Conservation (phyloP, 495 filamentous ascomycete genomes). For the Tuber borchii region DNA sequence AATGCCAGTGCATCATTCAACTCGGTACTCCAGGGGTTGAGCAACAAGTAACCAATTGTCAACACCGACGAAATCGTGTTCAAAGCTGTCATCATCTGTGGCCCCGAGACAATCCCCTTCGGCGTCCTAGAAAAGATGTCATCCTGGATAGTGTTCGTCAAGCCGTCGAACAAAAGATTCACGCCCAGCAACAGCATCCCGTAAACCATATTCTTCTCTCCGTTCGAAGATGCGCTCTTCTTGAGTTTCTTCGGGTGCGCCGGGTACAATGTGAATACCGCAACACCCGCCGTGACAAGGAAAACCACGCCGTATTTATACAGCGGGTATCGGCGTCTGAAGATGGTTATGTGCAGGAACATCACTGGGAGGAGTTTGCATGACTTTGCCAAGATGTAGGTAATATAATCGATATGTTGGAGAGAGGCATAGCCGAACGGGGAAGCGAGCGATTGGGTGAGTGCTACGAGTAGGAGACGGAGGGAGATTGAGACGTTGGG, state of each 20-base stretch:
- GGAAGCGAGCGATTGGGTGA: slow-evolving; percentile 78
- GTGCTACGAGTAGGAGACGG: slow-evolving; percentile 76
- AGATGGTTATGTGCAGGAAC: slow-evolving; percentile 88
- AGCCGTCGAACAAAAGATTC: slow-evolving; percentile 89
- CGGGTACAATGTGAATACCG: slow-evolving; percentile 81
- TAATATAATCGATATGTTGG: slow-evolving; percentile 95
- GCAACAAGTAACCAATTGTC: slow-evolving; percentile 65
- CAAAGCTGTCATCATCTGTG: slow-evolving; percentile 99
- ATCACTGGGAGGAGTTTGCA: slow-evolving; percentile 98
- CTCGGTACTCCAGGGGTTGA: slow-evolving; percentile 77
- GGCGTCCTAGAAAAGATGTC: slow-evolving; percentile 63
- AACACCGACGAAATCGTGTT: slow-evolving; percentile 74
- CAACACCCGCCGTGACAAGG: slow-evolving; percentile 83
- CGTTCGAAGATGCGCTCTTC: slow-evolving; percentile 48
- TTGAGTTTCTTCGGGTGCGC: slow-evolving; percentile 61
- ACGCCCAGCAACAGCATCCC: slow-evolving; percentile 79
- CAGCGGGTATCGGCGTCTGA: slow-evolving; percentile 80
- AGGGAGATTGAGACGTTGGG: slow-evolving; percentile 64
- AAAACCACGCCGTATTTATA: slow-evolving; percentile 95
- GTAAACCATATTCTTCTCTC: slow-evolving; percentile 58
- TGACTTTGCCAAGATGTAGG: slow-evolving; percentile 93
- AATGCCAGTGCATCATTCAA: slow-evolving; percentile 72
- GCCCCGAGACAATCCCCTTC: slow-evolving; percentile 52
- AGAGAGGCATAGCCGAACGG: slow-evolving; percentile 94
- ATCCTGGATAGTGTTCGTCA: slow-evolving; percentile 95